Percentiles rank a stretch among this genome's conserved stretches.
Conservation (phyloP, 352 stramenopile species). For the Globisporangium barbulae region DNA sequence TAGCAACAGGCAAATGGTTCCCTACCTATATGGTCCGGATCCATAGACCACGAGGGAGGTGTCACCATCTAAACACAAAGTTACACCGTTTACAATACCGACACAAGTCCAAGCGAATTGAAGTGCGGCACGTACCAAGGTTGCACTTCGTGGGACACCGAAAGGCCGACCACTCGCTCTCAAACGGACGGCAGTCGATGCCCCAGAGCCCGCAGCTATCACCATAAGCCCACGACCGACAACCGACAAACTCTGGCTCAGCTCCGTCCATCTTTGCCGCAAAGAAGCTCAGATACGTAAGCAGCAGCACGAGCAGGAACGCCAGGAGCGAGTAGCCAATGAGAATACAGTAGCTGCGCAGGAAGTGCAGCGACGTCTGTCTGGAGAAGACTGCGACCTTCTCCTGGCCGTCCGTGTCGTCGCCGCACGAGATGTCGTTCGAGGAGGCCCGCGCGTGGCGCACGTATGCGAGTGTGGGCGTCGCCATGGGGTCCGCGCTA, state of each 20-base stretch:
- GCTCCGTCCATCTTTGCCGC: conserved; percentile 45
- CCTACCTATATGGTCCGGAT: conserved; percentile 59
- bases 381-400: conserved; percentile 8
- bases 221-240: conserved; percentile 62
- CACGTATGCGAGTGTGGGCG: conserved; percentile 12
- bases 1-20: background rate
- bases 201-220: conserved; percentile 60
- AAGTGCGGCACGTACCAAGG: conserved; percentile 28
- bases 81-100: background rate
- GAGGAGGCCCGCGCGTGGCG: background rate
- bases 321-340: conserved; percentile 44
- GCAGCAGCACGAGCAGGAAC: conserved; percentile 43
- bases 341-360: conserved; percentile 31
- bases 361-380: conserved; percentile 12
- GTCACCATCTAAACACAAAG: conserved; percentile 42
- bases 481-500: background rate
- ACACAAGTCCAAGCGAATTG: background rate
- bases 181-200: conserved; percentile 57
- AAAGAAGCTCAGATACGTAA: conserved; percentile 80
- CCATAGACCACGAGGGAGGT: conserved; percentile 63
- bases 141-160: conserved; percentile 68
- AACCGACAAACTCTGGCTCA: conserved; percentile 57
- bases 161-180: conserved; percentile 58
- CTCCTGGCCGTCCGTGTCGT: conserved; percentile 17
- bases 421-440: background rate